Percentiles rank a stretch among this genome's conserved stretches.
Conservation (phyloP, 352 stramenopile species). For the Phytophthora melonis region DNA sequence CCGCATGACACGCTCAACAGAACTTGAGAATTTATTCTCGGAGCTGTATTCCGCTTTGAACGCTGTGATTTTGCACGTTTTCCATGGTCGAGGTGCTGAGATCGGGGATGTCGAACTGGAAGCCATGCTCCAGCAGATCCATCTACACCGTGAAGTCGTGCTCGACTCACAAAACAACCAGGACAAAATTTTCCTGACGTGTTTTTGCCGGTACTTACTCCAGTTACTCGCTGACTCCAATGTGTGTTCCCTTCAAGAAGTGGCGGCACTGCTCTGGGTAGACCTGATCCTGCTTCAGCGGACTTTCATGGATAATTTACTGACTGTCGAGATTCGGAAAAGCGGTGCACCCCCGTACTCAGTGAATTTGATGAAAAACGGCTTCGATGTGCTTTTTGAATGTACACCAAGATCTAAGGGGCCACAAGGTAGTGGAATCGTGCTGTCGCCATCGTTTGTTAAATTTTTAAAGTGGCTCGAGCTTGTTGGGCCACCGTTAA, state of each 20-base stretch:
- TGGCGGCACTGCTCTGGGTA: slow-evolving; percentile 67
- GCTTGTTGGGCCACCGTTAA: slow-evolving; percentile 70
- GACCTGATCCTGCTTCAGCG: slow-evolving; percentile 75
- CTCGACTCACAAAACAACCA: slow-evolving; percentile 61
- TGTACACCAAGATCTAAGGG: slow-evolving; percentile 18
- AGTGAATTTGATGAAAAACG: slow-evolving; percentile 84
- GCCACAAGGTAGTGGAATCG: slow-evolving; percentile 15
- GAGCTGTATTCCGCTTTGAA: slow-evolving; percentile 68
- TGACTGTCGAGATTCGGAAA: slow-evolving; percentile 74
- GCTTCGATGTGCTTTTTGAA: slow-evolving; percentile 71
- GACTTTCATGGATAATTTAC: slow-evolving; percentile 55
- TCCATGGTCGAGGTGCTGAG: slow-evolving; percentile 62
- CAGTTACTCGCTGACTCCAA: slow-evolving; percentile 57
- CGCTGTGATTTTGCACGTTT: slow-evolving; percentile 68
- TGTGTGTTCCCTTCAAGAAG: slow-evolving; percentile 51
- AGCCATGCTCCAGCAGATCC: slow-evolving; percentile 63
- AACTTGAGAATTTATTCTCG: slow-evolving; percentile 59
- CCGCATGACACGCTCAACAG: slow-evolving; percentile 62
- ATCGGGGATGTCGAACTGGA: slow-evolving; percentile 61
- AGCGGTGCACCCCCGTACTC: slow-evolving; percentile 61
- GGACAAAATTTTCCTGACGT: slow-evolving; percentile 72
- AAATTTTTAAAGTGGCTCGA: slow-evolving; percentile 76
- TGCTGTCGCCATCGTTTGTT: slow-evolving; percentile 36
- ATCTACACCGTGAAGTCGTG: slow-evolving; percentile 67
- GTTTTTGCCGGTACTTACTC: slow-evolving; percentile 69